phyloP scores from a whole-genome alignment of 257 asterid genomes.

The Fraxinus excelsior region DNA sequence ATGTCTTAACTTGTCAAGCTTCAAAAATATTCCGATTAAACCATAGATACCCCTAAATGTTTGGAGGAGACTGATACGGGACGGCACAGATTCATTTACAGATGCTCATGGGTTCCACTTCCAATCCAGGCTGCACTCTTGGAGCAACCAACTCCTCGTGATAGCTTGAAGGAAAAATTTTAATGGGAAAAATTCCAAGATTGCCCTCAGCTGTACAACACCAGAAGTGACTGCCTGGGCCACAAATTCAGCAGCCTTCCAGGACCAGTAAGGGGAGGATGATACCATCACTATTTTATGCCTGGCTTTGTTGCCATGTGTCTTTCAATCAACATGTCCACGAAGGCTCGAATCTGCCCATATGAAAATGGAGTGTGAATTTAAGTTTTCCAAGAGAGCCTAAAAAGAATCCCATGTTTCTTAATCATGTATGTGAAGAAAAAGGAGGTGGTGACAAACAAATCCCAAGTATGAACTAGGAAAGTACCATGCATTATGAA shows the following conservation, averaged over 20 bases:
- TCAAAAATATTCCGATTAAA: slow-evolving; percentile 25
- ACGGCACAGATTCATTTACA: slow-evolving; percentile 24
- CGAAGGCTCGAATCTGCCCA: slow-evolving; percentile 92
- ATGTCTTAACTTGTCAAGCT: slow-evolving; percentile 18
- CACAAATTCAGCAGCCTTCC: slow-evolving; percentile 27
- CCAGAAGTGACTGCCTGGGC: slow-evolving; percentile 27
- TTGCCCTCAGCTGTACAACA: slow-evolving; percentile 19
- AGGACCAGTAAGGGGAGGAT: slow-evolving; percentile 24
- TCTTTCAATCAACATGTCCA: slow-evolving; percentile 88
- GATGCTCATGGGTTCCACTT: slow-evolving; percentile 21
- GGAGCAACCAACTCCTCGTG: slow-evolving; percentile 20
- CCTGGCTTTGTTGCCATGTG: slow-evolving; percentile 66
- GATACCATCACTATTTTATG: slow-evolving; percentile 50
- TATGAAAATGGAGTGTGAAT: slow-evolving; percentile 25
- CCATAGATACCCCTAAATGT: slow-evolving; percentile 28
- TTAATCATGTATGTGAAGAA: slow-evolving; percentile 1
- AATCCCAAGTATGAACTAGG: slow-evolving; percentile 13
- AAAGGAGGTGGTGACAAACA: neutral
- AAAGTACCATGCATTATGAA: slow-evolving; percentile 1
- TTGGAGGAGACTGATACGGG: slow-evolving; percentile 20
- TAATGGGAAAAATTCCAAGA: slow-evolving; percentile 1
- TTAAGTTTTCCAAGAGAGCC: slow-evolving; percentile 24
- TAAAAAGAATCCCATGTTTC: slow-evolving; percentile 3
- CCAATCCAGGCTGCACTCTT: slow-evolving; percentile 26
- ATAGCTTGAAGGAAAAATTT: neutral